Percentiles rank a stretch among this genome's conserved stretches.
phyloP scores from a whole-genome alignment of 345 rosid genomes.

The Punica granatum region DNA sequence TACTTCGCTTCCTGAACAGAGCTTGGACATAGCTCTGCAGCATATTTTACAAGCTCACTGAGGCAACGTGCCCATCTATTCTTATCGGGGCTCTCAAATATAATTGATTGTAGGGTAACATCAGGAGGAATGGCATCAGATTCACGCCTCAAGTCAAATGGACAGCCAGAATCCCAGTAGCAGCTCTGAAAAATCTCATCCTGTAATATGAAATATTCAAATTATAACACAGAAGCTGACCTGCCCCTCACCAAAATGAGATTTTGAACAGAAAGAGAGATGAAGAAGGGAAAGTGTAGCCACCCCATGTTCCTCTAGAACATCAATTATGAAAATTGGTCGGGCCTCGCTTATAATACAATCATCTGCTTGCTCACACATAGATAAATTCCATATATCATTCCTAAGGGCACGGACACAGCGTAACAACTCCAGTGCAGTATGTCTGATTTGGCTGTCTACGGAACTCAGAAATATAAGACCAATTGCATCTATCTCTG shows the following conservation, averaged over 20 bases:
- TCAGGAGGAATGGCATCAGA: conserved; percentile 90
- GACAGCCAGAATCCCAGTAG: conserved; percentile 91
- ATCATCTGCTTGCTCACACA: conserved; percentile 52
- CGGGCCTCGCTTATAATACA: conserved; percentile 62
- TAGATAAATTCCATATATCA: conserved; percentile 61
- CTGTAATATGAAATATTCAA: conserved; percentile 23
- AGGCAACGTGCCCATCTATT: conserved; percentile 96
- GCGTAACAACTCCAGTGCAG: conserved; percentile 88
- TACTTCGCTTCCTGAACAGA: conserved; percentile 96
- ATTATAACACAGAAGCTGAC: background rate
- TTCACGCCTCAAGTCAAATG: conserved; percentile 85
- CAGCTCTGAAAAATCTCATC: conserved; percentile 98
- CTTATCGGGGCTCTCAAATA: conserved; percentile 95
- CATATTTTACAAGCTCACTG: conserved; percentile 86
- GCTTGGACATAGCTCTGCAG: conserved; percentile 93
- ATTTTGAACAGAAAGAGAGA: conserved; percentile 1
- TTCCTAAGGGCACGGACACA: conserved; percentile 94
- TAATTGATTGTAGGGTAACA: conserved; percentile 86
- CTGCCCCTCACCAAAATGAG: background rate
- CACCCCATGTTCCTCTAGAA: conserved; percentile 98
- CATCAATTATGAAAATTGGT: conserved; percentile 89
- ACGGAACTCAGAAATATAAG: conserved; percentile 89
- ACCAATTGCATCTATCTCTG: conserved; percentile 97
- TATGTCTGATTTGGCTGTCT: conserved; percentile 95
- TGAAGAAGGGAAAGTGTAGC: conserved; percentile 9